Base-by-base conservation (phyloP, 1,139 yeast genomes). In the Scheffersomyces illinoinensis region DNA sequence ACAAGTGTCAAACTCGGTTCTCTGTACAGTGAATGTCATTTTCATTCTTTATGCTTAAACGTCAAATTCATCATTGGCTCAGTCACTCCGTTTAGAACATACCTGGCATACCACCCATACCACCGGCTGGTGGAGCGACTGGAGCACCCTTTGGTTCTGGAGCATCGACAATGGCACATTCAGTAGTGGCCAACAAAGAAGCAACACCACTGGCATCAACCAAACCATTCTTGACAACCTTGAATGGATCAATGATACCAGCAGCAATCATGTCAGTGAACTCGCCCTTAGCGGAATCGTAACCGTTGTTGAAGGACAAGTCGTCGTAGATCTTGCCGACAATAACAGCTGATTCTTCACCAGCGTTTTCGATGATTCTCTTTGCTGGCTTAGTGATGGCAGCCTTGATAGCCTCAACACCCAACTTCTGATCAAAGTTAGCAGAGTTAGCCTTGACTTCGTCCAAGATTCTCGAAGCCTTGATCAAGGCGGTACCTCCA, bases 131-230 rank as follows among this genome's bases (percentile, higher is more conserved):
- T 66, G 87, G 84, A 64, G 86, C 82, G 56, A 79, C 69, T 61
- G 91, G 84, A 64, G 93, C 86, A 67, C 88, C 84, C 77, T 91
- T 85, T 69, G 95, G 96, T 79, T 91, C 93, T 68, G 98, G 98
- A 70, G 96, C 97, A 71, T 93, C 98, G 62, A 93, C 98, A 73
- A 95, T 92, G 65, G 98, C 98, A 79, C 98, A 96, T 82, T 95
- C 99, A 64, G 99, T 95, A 59, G 99, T 96, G 67, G 98, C 99
- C 77, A 95, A 86, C 76, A 95, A 85, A 39, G 98, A 93, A 57
- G 99, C 99, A 67, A 95, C 99, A 82, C 98, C 97, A 59, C 97
- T 86, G 61, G 99, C 99, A 71, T 95, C 99, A 59, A 93, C 95
- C 71, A 95, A 85, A 67, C 99, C 99, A 69, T 93, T 90, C 84